Conservation (phyloP, 2,329 filamentous ascomycete genomes). For the Blastomyces gilchristii region DNA sequence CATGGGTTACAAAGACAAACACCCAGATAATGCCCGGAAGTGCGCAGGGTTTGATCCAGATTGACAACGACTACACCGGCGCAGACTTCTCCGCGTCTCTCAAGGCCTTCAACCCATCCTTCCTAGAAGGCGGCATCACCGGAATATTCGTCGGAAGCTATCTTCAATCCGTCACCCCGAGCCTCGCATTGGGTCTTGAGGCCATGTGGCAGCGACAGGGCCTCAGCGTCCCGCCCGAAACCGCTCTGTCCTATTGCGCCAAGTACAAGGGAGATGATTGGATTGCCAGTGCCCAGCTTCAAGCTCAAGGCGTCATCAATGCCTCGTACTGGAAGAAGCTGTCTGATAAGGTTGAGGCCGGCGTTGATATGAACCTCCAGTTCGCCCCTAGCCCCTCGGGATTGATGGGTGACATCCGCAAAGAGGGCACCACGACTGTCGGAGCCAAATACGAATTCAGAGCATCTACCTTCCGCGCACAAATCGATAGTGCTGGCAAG, state of each 20-base stretch:
- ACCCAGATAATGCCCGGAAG: constrained; percentile 71
- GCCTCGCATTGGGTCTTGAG: constrained; percentile 78
- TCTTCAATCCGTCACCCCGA: constrained; percentile 82
- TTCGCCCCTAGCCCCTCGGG: constrained; percentile 57
- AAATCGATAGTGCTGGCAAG: constrained; percentile 92
- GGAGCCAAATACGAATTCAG: constrained; percentile 98
- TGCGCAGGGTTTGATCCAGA: constrained; percentile 75
- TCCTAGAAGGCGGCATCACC: constrained; percentile 81
- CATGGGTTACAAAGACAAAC: constrained; percentile 75
- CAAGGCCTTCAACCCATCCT: constrained; percentile 92
- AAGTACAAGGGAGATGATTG: constrained; percentile 88
- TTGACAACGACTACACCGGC: constrained; percentile 93
- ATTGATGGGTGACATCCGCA: constrained; percentile 66
- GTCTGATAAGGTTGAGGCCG: constrained; percentile 91
- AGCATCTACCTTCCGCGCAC: constrained; percentile 87
- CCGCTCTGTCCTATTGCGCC: constrained; percentile 77
- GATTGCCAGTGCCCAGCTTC: constrained; percentile 82
- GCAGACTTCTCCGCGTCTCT: constrained; percentile 85
- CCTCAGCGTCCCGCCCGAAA: constrained; percentile 78
- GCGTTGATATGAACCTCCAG: constrained; percentile 86
- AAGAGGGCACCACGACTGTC: constrained; percentile 82
- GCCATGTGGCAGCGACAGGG: constrained; percentile 85
- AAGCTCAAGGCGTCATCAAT: constrained; percentile 78
- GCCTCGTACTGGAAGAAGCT: constrained; percentile 89
- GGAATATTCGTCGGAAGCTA: constrained; percentile 95